Percentiles rank a stretch among this genome's conserved stretches.
phyloP scores from a whole-genome alignment of 495 filamentous ascomycete genomes.

The Penicillium mononematosum region DNA sequence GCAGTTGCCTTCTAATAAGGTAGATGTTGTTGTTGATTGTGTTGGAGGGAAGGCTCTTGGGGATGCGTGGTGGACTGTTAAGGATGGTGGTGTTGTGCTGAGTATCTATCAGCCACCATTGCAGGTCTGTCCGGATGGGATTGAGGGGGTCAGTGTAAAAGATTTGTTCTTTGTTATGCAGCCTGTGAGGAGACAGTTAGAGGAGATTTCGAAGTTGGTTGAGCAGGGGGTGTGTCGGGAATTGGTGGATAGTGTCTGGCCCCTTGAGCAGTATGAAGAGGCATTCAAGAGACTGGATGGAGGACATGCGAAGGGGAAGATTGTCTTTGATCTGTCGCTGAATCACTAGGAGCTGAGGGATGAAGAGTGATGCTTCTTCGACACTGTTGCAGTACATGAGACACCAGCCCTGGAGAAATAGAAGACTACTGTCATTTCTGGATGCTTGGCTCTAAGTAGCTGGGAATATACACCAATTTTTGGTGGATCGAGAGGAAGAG shows the following conservation, averaged over 20 bases:
- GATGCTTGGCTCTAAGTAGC: background rate
- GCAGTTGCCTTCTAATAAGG: slow-evolving; percentile 20
- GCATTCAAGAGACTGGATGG: slow-evolving; percentile 46
- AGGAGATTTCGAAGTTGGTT: slow-evolving; percentile 41
- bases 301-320: slow-evolving; percentile 43
- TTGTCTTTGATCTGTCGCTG: slow-evolving; percentile 36
- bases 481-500: background rate
- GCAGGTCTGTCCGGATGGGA: slow-evolving; percentile 35
- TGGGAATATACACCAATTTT: background rate
- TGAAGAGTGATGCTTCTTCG: background rate
- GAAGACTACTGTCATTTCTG: background rate
- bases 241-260: slow-evolving; percentile 50
- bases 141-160: slow-evolving; percentile 26
- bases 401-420: background rate
- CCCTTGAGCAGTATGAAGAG: slow-evolving; percentile 44
- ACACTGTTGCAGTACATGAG: background rate
- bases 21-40: slow-evolving; percentile 55
- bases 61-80: slow-evolving; percentile 48
- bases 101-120: slow-evolving; percentile 54
- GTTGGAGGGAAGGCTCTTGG: slow-evolving; percentile 45
- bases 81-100: slow-evolving; percentile 43
- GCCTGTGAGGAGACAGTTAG: slow-evolving; percentile 40
- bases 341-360: background rate
- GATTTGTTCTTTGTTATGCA: slow-evolving; percentile 48
- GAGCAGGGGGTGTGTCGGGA: slow-evolving; percentile 40